Conservation (phyloP, 495 filamentous ascomycete species). For the Neurospora sublineolata region DNA sequence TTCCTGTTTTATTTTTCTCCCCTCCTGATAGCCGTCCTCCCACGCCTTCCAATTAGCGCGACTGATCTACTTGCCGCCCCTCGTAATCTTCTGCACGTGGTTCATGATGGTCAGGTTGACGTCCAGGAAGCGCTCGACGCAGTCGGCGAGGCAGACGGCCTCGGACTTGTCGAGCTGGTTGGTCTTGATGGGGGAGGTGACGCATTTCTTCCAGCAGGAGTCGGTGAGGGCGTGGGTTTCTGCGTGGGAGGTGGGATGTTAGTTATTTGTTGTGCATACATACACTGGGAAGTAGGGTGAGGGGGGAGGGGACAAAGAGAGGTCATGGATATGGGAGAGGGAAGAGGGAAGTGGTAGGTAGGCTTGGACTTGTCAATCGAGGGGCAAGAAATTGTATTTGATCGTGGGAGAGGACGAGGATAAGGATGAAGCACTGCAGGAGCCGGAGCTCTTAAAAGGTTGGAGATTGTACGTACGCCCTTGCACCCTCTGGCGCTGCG, state of each 20-base stretch:
- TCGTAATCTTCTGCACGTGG: constrained; percentile 48
- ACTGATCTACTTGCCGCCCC: neutral
- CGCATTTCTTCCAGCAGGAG: constrained; percentile 87
- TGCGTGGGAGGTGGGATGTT: neutral
- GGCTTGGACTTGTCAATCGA: neutral
- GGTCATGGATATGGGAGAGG: neutral
- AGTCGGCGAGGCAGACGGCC: constrained; percentile 76
- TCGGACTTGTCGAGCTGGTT: constrained; percentile 62
- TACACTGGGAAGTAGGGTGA: too few relatives aligned
- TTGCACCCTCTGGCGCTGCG: constrained; percentile 71
- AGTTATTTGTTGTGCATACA: neutral
- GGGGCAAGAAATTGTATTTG: neutral
- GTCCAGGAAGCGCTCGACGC: constrained; percentile 88
- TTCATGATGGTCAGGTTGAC: constrained; percentile 67
- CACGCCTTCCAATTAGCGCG: neutral
- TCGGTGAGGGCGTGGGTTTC: constrained; percentile 62
- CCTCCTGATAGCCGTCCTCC: neutral
- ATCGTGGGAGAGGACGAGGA: neutral
- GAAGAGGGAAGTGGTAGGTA: neutral
- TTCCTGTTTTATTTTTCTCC: neutral
- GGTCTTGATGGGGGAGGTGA: constrained; percentile 47
- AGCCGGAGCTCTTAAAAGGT: too few relatives aligned
- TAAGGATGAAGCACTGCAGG: neutral
- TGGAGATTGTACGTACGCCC: constrained; percentile 42
- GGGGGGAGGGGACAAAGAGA: neutral